Conservation (phyloP, 2,329 filamentous ascomycete species). For the Cladosporium sp. region DNA sequence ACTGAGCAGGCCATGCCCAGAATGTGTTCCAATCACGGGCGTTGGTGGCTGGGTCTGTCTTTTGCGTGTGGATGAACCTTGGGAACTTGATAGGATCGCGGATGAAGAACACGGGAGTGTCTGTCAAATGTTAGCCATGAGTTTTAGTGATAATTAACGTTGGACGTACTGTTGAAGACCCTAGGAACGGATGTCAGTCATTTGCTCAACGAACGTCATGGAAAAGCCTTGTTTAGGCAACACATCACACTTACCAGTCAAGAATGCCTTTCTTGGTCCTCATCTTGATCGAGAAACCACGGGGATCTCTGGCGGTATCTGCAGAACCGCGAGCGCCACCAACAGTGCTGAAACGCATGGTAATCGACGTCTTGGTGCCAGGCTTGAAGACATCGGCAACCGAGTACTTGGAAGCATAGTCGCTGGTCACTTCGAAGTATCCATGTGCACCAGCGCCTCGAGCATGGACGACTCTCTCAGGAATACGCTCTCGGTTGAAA, state of each 20-base stretch:
- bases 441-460: slow-evolving; percentile 55
- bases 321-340: slow-evolving; percentile 76
- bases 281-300: slow-evolving; percentile 51
- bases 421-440: slow-evolving; percentile 54
- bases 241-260: slow-evolving; percentile 3
- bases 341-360: slow-evolving; percentile 74
- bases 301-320: slow-evolving; percentile 7
- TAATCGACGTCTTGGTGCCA: slow-evolving; percentile 62
- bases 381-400: slow-evolving; percentile 62
- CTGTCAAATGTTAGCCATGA: slow-evolving; percentile 9
- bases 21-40: slow-evolving; percentile 35
- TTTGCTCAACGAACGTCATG: background rate
- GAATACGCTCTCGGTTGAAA: slow-evolving; percentile 70
- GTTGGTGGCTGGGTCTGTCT: slow-evolving; percentile 34
- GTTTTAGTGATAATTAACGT: background rate
- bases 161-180: slow-evolving; percentile 12
- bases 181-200: background rate
- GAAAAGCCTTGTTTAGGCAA: background rate
- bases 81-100: slow-evolving; percentile 43
- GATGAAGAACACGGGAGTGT: slow-evolving; percentile 36
- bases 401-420: slow-evolving; percentile 23
- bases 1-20: slow-evolving; percentile 41
- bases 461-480: slow-evolving; percentile 64
- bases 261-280: slow-evolving; percentile 14
- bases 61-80: slow-evolving; percentile 37